Base-by-base conservation (phyloP, 106 monocot genomes). In the Dioscorea zingiberensis region DNA sequence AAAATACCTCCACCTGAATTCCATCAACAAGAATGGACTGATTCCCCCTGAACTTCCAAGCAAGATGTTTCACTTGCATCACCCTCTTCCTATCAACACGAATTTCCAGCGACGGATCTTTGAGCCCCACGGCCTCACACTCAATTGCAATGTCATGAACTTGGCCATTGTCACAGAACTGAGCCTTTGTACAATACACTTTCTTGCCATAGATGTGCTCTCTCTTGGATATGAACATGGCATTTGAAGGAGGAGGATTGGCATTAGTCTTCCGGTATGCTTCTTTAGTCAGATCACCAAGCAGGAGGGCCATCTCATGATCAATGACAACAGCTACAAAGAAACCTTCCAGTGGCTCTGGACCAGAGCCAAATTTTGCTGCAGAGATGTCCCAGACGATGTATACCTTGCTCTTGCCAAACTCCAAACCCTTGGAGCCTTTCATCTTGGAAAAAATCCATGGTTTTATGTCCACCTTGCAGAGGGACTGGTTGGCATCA, bases 1-100 rank as follows among this genome's bases (percentile, higher is more conserved):
- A 84, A 55, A 69, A 75, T 57, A 84, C 72, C 51, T 84, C 84
- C 21, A 84, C 80, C 3, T 75, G 75, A 62, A 69, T 44, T 10
- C 76, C 76, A 25, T 84, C 76, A 8, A 80, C 66, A 15, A 79
- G 48, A 28, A 84, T 72, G 12, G 79, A 80, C 72, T 83, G 71
- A 49, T 71, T 79, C 9, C 83, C 83, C 15, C 83, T 58, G 54
- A 83, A 83, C 53, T 83, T 84, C 84, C 84, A 84, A 2, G 54
- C 45, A 4, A 84, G 69, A 2, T 55, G 62, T 60, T 75, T 72
- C 44, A 76, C 70, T 59, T 76, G 72, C 76, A 84, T 59, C 46
- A 75, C 84, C 46, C 66, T 59, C 48, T 72, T 71, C 24, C 48
- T 55, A 53, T 84, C 84, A 22, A 84, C 63, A 19, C 71, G 25